Conservation (phyloP, 2,329 filamentous ascomycete genomes). For the Xylariales sp. region DNA sequence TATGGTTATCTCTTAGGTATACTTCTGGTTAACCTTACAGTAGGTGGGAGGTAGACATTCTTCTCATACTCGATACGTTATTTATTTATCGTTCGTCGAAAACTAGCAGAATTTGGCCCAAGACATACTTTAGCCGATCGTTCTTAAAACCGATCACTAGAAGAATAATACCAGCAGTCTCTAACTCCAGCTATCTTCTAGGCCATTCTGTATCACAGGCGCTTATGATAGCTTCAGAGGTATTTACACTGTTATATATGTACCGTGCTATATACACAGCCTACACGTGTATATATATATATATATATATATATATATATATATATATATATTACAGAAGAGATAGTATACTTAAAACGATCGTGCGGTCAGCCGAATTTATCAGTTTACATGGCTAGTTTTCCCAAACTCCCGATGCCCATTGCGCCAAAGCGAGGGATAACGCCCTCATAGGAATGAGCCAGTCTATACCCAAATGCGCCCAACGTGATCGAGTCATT, state of each 20-base stretch:
- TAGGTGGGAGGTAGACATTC: no score
- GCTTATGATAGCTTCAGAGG: not conserved
- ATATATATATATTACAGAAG: constrained; percentile 40
- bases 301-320: constrained; percentile 13
- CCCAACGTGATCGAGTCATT: constrained; percentile 33
- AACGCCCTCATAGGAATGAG: constrained; percentile 22
- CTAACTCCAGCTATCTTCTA: no score
- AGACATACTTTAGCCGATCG: no score
- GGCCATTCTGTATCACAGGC: not conserved
- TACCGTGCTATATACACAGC: constrained; percentile 28
- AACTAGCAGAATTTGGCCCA: no score
- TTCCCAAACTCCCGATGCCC: constrained; percentile 25
- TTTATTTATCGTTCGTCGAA: no score
- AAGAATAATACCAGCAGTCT: not conserved
- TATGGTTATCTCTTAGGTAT: no score
- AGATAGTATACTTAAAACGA: constrained; percentile 46
- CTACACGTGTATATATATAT: constrained; percentile 30
- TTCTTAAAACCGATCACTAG: no score
- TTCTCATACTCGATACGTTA: no score
- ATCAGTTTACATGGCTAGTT: constrained; percentile 12
- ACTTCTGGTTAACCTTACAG: no score
- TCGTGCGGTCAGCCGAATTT: constrained; percentile 38
- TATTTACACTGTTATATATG: constrained; percentile 14
- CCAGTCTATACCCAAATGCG: constrained; percentile 34
- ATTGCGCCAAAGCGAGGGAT: constrained; percentile 23